Percentiles rank a stretch among this genome's conserved stretches.
These are phyloP conservation scores for Elasticomyces elasticus DNA, from an alignment of 495 filamentous ascomycete genomes.

Conservation along the genomic window DNA sequence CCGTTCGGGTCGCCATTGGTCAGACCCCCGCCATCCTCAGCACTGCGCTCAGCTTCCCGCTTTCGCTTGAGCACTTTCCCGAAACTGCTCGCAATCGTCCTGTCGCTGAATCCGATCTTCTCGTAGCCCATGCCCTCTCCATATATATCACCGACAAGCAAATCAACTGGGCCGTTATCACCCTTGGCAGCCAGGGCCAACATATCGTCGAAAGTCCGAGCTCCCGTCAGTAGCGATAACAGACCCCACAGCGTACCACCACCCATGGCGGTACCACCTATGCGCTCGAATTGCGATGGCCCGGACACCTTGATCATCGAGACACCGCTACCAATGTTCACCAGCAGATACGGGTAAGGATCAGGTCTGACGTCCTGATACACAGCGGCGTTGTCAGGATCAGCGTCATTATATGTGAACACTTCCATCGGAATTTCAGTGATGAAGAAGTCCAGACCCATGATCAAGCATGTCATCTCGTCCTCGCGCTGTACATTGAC, in stretches of 20 bases:
- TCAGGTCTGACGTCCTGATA: conserved; percentile 44
- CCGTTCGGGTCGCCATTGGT: conserved; percentile 39
- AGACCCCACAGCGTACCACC: conserved; percentile 95
- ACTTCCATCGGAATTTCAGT: conserved; percentile 93
- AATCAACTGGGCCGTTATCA: conserved; percentile 86
- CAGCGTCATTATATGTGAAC: conserved; percentile 82
- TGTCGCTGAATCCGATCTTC: conserved; percentile 90
- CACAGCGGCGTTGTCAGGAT: conserved; percentile 76
- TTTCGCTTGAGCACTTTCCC: conserved; percentile 92
- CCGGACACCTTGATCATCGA: conserved; percentile 97
- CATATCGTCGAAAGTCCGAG: conserved; percentile 90
- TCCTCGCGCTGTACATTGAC: conserved; percentile 87
- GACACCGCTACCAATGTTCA: conserved; percentile 98
- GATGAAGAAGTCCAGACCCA: conserved; percentile 98
- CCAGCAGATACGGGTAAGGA: conserved; percentile 91
- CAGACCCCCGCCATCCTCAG: conserved; percentile 63
- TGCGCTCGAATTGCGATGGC: conserved; percentile 70
- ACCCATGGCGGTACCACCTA: conserved; percentile 88
- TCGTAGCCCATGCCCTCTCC: conserved; percentile 87
- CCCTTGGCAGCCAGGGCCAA: conserved; percentile 85
- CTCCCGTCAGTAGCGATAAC: conserved; percentile 78
- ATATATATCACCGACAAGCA: conserved; percentile 97
- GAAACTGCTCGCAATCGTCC: conserved; percentile 88
- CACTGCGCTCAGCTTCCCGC: conserved; percentile 58
- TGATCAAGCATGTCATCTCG: conserved; percentile 98